Percentiles rank a stretch among this genome's conserved stretches.
Evolutionary conservation across 306 rosid species (phyloP).

Genomic region (Vicia villosa): DNA sequence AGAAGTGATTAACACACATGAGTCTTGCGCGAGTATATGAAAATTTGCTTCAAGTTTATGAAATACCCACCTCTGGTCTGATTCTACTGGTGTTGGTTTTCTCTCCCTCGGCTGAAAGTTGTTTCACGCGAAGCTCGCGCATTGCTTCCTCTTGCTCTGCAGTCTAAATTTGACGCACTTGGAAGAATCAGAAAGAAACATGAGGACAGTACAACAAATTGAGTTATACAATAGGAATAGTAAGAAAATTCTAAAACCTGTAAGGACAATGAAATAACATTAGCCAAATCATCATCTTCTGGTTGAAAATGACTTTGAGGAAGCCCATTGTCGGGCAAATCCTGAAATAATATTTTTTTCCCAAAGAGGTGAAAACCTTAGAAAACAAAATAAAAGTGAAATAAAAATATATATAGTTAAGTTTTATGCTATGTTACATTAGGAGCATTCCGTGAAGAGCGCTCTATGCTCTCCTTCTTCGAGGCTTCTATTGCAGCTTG

Average conservation of each 20-base stretch:
- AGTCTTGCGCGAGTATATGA: background rate
- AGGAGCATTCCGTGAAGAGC: constrained; percentile 39
- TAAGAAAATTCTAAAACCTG: constrained; percentile 48
- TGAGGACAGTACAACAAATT: constrained; percentile 24
- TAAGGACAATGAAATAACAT: constrained; percentile 72
- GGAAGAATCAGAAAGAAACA: constrained; percentile 32
- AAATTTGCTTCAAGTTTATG: constrained; percentile 24
- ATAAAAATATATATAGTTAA: constrained; percentile 2
- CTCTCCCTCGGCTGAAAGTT: constrained; percentile 28
- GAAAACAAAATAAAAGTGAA: constrained; percentile 19
- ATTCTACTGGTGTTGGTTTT: constrained; percentile 39
- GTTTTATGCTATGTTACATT: constrained; percentile 38
- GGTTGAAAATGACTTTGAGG: constrained; percentile 41
- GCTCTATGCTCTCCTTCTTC: constrained; percentile 49
- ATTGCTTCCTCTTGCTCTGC: constrained; percentile 65
- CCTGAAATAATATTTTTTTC: constrained; percentile 45
- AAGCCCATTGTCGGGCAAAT: constrained; percentile 40
- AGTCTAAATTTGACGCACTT: constrained; percentile 54
- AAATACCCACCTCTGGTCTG: constrained; percentile 48
- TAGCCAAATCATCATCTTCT: constrained; percentile 75
- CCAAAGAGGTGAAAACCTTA: background rate
- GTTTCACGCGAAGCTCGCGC: constrained; percentile 40
- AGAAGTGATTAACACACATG: constrained; percentile 6
- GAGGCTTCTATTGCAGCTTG: constrained; percentile 90
- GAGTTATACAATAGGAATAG: background rate